Conservation (phyloP, 306 rosid genomes). For the Begonia peltatifolia region DNA sequence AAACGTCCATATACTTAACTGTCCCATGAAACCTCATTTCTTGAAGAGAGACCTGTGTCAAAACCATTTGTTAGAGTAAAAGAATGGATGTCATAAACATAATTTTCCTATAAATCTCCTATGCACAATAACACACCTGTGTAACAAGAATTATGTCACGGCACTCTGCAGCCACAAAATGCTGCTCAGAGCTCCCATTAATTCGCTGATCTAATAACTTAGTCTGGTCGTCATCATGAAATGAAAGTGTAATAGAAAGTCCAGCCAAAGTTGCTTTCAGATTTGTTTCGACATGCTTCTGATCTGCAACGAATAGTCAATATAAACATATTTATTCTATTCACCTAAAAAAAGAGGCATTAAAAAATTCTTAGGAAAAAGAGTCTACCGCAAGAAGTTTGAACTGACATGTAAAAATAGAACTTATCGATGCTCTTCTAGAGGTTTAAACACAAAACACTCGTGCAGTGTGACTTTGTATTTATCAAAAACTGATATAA, state of each 20-base stretch:
- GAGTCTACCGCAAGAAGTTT: no score
- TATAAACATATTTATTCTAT: no score
- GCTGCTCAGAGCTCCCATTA: slow-evolving; percentile 22
- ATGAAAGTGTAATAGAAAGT: slow-evolving; percentile 57
- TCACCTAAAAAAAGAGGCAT: no score
- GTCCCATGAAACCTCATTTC: slow-evolving; percentile 44
- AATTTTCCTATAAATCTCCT: slow-evolving; percentile 1
- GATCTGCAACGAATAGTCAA: slow-evolving; percentile 30
- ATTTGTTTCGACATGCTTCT: slow-evolving; percentile 79
- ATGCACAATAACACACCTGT: slow-evolving; percentile 47
- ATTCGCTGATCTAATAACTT: slow-evolving; percentile 15
- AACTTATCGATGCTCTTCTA: no score
- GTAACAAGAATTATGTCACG: slow-evolving; percentile 32
- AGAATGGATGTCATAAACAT: background rate
- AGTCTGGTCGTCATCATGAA: slow-evolving; percentile 36
- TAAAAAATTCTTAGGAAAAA: no score
- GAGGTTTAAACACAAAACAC: no score
- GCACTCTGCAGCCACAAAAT: slow-evolving; percentile 55
- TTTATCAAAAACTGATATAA: no score
- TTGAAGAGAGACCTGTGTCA: slow-evolving; percentile 54
- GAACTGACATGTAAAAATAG: no score
- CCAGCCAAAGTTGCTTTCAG: slow-evolving; percentile 68
- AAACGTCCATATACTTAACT: slow-evolving; percentile 42
- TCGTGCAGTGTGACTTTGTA: no score
- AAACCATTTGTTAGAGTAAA: slow-evolving; percentile 19